A percentile compares a stretch with the other conserved stretches of the same genome.
Conservation (phyloP, 768 basidiomycete genomes). For the Russula brevipes region DNA sequence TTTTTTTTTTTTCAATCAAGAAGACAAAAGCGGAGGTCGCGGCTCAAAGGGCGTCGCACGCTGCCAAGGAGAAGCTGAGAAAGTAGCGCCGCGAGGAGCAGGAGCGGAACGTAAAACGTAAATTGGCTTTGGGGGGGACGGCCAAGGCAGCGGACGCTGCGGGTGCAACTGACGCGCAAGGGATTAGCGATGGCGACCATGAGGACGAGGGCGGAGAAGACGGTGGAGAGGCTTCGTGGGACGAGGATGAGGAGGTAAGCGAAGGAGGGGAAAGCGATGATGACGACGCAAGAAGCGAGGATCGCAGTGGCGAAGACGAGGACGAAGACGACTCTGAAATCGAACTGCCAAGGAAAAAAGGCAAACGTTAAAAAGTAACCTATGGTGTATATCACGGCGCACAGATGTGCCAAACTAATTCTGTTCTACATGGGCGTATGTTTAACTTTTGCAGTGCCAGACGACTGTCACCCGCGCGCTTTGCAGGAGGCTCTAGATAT, state of each 20-base stretch:
- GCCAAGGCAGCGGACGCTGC: slow-evolving; percentile 30
- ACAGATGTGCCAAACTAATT: neutral
- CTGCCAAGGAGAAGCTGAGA: slow-evolving; percentile 67
- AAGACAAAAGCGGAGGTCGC: slow-evolving; percentile 76
- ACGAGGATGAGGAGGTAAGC: slow-evolving; percentile 61
- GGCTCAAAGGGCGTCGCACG: slow-evolving; percentile 66
- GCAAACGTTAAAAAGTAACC: slow-evolving; percentile 45
- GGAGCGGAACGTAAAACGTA: slow-evolving; percentile 82
- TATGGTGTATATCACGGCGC: slow-evolving; percentile 29
- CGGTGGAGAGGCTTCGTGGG: slow-evolving; percentile 38
- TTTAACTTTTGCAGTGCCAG: neutral
- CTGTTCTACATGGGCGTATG: neutral
- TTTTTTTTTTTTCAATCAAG: slow-evolving; percentile 57
- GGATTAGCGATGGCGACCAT: slow-evolving; percentile 20
- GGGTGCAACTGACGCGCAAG: slow-evolving; percentile 26
- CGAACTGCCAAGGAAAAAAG: slow-evolving; percentile 49
- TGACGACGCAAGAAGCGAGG: slow-evolving; percentile 36
- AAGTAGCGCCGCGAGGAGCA: slow-evolving; percentile 84
- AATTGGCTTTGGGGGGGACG: slow-evolving; percentile 48
- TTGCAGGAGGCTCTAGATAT: too few relatives aligned
- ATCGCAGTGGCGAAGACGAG: slow-evolving; percentile 41
- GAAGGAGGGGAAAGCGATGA: slow-evolving; percentile 46
- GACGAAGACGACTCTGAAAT: slow-evolving; percentile 40
- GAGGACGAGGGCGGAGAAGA: slow-evolving; percentile 36
- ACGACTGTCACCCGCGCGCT: neutral